phyloP scores from a whole-genome alignment of 345 rosid species.

The Raphanus raphanistrum region DNA sequence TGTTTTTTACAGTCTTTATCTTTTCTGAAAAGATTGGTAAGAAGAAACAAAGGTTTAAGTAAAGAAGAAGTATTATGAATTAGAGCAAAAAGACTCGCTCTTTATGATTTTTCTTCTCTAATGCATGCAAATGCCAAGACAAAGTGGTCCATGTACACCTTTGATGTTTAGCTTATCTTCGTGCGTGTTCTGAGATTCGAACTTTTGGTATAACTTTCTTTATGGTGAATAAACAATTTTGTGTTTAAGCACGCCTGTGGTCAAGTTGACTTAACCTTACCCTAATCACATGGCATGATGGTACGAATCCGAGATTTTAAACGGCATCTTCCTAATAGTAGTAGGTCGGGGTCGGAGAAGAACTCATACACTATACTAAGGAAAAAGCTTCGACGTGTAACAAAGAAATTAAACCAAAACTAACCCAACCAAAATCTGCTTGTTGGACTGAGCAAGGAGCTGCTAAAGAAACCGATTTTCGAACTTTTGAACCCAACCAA shows the following conservation, averaged over 20 bases:
- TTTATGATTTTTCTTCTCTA: not conserved
- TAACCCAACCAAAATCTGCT: not conserved
- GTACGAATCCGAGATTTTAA: not conserved
- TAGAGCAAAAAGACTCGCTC: conserved; percentile 16
- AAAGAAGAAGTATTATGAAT: not conserved
- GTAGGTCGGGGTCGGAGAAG: not conserved
- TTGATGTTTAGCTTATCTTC: conserved; percentile 35
- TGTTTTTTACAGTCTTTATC: conserved; percentile 13
- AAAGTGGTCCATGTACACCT: conserved; percentile 39
- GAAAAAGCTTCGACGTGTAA: not conserved
- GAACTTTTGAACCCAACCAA: not conserved
- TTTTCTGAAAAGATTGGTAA: conserved; percentile 25
- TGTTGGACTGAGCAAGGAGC: not conserved
- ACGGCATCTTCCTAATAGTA: not conserved
- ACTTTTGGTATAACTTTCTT: not conserved
- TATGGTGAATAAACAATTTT: conserved; percentile 6
- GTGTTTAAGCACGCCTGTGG: conserved; percentile 29
- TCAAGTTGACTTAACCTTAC: conserved; percentile 5
- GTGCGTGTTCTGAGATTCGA: conserved; percentile 26
- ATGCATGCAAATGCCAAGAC: conserved; percentile 40
- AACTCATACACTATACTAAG: not conserved
- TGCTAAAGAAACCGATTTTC: not conserved
- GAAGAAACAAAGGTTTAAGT: conserved; percentile 22
- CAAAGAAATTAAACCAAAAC: not conserved
- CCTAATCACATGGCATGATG: conserved; percentile 15